phyloP scores from a whole-genome alignment of 768 basidiomycete species.

The Xerocomus potaroensis region DNA sequence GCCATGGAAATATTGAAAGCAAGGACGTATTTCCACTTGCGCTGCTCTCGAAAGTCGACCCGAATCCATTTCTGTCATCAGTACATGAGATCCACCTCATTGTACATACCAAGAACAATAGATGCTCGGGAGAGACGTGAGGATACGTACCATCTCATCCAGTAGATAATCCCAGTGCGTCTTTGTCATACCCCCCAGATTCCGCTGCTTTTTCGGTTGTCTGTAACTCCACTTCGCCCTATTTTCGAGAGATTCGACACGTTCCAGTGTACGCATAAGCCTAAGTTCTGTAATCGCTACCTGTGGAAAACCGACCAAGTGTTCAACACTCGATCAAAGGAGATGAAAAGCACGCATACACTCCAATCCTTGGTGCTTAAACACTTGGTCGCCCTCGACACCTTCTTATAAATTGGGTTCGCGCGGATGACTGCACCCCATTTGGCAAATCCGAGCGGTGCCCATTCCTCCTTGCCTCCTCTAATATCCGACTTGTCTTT shows the following conservation, averaged over 20 bases:
- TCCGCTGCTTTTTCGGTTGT: slow-evolving; percentile 92
- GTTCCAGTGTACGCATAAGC: slow-evolving; percentile 74
- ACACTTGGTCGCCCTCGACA: slow-evolving; percentile 71
- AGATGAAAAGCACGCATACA: slow-evolving; percentile 43
- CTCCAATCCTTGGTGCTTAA: slow-evolving; percentile 78
- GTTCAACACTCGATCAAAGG: background rate
- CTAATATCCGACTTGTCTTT: slow-evolving; percentile 45
- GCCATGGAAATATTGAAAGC: slow-evolving; percentile 81
- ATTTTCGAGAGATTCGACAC: slow-evolving; percentile 79
- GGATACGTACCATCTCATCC: slow-evolving; percentile 82
- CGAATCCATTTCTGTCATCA: slow-evolving; percentile 88
- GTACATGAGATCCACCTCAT: slow-evolving; percentile 9
- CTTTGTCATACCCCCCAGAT: slow-evolving; percentile 68
- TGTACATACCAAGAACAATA: background rate
- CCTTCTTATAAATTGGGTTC: slow-evolving; percentile 71
- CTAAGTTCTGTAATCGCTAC: slow-evolving; percentile 77
- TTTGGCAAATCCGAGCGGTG: slow-evolving; percentile 58
- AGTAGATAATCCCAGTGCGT: slow-evolving; percentile 94
- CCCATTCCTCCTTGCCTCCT: slow-evolving; percentile 60
- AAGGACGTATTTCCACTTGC: slow-evolving; percentile 83
- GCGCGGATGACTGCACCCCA: slow-evolving; percentile 75
- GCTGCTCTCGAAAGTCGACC: slow-evolving; percentile 90
- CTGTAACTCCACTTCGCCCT: slow-evolving; percentile 85
- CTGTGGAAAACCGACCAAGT: slow-evolving; percentile 33
- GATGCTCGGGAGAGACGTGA: background rate